Conservation (phyloP, 2,329 filamentous ascomycete genomes). For the Sarocladiaceae sp. region DNA sequence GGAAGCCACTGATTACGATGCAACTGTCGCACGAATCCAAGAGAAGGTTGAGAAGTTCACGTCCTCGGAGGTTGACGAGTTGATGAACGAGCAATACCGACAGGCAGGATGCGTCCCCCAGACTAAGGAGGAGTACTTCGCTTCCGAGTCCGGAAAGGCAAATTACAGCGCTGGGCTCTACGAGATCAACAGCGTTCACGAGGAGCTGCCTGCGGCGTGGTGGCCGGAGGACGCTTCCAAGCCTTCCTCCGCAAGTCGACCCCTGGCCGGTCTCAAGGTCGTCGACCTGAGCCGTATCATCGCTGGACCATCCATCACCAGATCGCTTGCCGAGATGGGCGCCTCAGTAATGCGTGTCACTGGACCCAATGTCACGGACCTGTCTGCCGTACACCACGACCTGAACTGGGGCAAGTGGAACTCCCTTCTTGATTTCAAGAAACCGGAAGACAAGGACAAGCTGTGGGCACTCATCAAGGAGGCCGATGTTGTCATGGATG, state of each 20-base stretch:
- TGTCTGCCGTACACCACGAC: constrained; percentile 36
- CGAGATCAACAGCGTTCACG: neutral
- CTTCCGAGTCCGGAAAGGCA: neutral
- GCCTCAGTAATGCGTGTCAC: constrained; percentile 43
- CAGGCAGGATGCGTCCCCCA: neutral
- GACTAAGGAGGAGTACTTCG: neutral
- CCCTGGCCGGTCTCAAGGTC: constrained; percentile 42
- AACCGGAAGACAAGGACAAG: neutral
- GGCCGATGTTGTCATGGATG: constrained; percentile 47
- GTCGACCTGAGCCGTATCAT: constrained; percentile 45
- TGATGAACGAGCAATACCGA: neutral
- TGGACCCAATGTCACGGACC: constrained; percentile 31
- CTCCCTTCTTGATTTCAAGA: constrained; percentile 29
- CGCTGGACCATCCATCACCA: constrained; percentile 39
- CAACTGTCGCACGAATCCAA: neutral
- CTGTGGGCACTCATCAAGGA: constrained; percentile 38
- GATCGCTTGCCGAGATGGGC: constrained; percentile 39
- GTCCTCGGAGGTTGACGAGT: neutral
- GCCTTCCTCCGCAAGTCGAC: constrained; percentile 27
- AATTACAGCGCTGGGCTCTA: neutral
- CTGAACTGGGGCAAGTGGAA: constrained; percentile 49
- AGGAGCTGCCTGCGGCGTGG: constrained; percentile 22
- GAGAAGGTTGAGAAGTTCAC: neutral
- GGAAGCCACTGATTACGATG: neutral
- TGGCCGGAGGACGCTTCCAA: constrained; percentile 30